A percentile compares a stretch with the other conserved stretches of the same genome.
phyloP scores from a whole-genome alignment of 768 basidiomycete genomes.

The Collybia mongolica region DNA sequence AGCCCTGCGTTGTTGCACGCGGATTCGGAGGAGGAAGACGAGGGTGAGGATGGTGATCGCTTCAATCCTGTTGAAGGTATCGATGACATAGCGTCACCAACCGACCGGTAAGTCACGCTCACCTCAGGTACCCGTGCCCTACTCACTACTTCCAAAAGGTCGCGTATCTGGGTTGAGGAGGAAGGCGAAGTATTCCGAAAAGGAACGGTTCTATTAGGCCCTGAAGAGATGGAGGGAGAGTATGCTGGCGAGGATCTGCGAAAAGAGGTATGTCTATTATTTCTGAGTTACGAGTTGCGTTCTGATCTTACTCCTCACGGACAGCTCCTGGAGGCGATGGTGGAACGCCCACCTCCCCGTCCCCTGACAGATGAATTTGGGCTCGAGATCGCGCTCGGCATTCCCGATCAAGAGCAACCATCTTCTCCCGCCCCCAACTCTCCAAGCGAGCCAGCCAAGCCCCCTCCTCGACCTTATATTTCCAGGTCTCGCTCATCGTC shows the following conservation, averaged over 20 bases:
- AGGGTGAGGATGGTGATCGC: constrained; percentile 46
- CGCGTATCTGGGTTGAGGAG: constrained; percentile 83
- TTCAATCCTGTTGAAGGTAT: constrained; percentile 33
- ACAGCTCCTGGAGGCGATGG: constrained; percentile 82
- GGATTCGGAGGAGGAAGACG: constrained; percentile 45
- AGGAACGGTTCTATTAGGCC: constrained; percentile 74
- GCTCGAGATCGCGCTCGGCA: constrained; percentile 28
- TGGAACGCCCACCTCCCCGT: constrained; percentile 80
- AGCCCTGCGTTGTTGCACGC: constrained; percentile 57
- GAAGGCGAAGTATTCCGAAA: constrained; percentile 97
- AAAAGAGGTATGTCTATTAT: constrained; percentile 54
- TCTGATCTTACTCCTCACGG: background rate
- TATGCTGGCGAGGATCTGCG: constrained; percentile 88
- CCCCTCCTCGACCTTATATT: constrained; percentile 57
- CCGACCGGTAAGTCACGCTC: constrained; percentile 45
- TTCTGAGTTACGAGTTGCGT: constrained; percentile 1
- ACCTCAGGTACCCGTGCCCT: too few species aligned
- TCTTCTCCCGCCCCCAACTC: constrained; percentile 25
- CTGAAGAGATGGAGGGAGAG: constrained; percentile 88
- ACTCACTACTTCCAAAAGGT: constrained; percentile 34
- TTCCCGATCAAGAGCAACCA: constrained; percentile 15
- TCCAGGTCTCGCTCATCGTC: constrained; percentile 54
- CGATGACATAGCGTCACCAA: constrained; percentile 34
- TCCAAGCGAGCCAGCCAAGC: constrained; percentile 31
- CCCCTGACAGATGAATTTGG: constrained; percentile 64